These are phyloP conservation scores for Fusarium pseudograminearum DNA, from an alignment of 2,329 filamentous ascomycete species.

Conservation along the genomic window DNA sequence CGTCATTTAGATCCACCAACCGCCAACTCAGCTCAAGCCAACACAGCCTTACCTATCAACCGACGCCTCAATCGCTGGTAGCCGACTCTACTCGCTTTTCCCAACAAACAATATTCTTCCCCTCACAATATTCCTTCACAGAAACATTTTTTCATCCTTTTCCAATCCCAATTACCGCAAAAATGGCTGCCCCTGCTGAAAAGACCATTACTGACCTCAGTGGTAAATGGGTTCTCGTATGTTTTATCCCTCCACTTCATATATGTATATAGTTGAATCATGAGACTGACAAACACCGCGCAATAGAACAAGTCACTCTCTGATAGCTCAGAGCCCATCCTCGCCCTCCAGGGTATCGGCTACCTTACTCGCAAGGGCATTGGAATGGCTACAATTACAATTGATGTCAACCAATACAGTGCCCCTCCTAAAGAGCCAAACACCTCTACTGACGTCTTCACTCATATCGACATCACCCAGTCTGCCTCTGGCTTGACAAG, in stretches of 20 bases:
- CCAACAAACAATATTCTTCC: constrained; percentile 4
- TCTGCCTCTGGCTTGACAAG: constrained; percentile 77
- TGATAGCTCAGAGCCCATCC: constrained; percentile 74
- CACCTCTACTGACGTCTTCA: constrained; percentile 56
- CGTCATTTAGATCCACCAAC: constrained; percentile 40
- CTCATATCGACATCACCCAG: constrained; percentile 80
- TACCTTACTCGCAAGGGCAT: constrained; percentile 81
- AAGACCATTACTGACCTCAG: constrained; percentile 76
- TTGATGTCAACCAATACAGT: constrained; percentile 69
- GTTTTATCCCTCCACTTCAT: constrained; percentile 39
- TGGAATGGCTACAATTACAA: constrained; percentile 74
- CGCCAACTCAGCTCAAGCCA: constrained; percentile 10
- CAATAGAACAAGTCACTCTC: constrained; percentile 80
- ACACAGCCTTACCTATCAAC: constrained; percentile 20
- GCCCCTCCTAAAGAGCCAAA: constrained; percentile 58
- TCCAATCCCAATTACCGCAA: constrained; percentile 40
- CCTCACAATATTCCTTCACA: background rate
- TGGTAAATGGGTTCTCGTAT: constrained; percentile 77
- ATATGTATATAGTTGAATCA: background rate
- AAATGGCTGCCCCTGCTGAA: constrained; percentile 77
- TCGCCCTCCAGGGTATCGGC: constrained; percentile 77
- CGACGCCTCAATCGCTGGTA: background rate
- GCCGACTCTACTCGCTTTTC: background rate
- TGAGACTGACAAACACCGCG: constrained; percentile 12
- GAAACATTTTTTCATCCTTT: background rate